Evolutionary conservation across 192 early-diverging fungal genomes (phyloP).

Genomic region (Podila horticola): DNA sequence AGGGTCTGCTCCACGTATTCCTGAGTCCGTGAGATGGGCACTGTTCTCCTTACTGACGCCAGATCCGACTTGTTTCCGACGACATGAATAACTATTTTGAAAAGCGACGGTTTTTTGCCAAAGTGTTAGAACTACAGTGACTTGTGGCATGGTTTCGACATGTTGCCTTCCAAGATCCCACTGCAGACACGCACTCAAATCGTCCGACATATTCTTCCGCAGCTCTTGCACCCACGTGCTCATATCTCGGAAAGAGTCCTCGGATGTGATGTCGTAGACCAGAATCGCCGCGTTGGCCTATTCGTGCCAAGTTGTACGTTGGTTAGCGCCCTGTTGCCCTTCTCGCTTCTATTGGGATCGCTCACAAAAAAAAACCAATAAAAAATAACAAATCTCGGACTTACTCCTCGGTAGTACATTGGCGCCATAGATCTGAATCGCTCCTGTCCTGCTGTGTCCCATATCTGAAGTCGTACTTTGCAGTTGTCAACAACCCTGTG

Average conservation of each 20-base stretch:
- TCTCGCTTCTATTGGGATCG: too few relatives aligned
- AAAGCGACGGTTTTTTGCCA: neutral
- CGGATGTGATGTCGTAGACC: slow-evolving; percentile 79
- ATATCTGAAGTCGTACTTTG: slow-evolving; percentile 81
- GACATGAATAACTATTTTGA: slow-evolving; percentile 68
- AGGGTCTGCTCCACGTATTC: slow-evolving; percentile 68
- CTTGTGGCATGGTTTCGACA: neutral
- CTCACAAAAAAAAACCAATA: too few relatives aligned
- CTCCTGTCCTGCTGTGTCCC: slow-evolving; percentile 79
- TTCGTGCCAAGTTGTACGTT: neutral
- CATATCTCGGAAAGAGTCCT: slow-evolving; percentile 75
- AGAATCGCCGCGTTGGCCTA: slow-evolving; percentile 75
- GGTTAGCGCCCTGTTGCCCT: neutral
- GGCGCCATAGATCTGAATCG: slow-evolving; percentile 81
- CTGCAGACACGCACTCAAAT: slow-evolving; percentile 56
- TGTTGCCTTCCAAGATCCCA: neutral
- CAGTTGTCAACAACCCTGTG: slow-evolving; percentile 72
- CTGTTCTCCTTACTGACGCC: slow-evolving; percentile 64
- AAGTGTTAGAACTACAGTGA: neutral
- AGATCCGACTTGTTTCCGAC: slow-evolving; percentile 81
- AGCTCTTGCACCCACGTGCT: slow-evolving; percentile 70
- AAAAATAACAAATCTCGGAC: neutral
- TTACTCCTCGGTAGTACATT: slow-evolving; percentile 77
- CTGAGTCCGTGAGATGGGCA: slow-evolving; percentile 65
- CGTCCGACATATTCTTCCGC: slow-evolving; percentile 70